A percentile compares a stretch with the other conserved stretches of the same genome.
phyloP scores from a whole-genome alignment of 2,329 filamentous ascomycete species.

The Penicillium sp. region DNA sequence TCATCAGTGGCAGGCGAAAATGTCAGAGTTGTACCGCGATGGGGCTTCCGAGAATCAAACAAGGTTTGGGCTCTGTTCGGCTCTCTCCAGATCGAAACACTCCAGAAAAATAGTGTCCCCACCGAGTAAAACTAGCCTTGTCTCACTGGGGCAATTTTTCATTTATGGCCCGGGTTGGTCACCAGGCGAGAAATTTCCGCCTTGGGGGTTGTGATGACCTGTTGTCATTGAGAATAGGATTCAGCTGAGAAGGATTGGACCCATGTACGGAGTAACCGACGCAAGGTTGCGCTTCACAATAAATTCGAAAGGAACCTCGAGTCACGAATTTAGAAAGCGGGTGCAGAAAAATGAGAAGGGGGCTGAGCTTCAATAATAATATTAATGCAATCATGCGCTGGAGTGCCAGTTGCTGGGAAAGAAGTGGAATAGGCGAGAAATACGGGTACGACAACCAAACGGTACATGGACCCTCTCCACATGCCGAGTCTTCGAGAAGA shows the following conservation, averaged over 20 bases:
- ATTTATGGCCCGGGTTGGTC: too few relatives aligned
- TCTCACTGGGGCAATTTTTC: not conserved
- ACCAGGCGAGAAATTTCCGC: not conserved
- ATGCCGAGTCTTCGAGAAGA: slow-evolving; percentile 3
- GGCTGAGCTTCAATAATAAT: too few relatives aligned
- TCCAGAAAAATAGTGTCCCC: slow-evolving; percentile 7
- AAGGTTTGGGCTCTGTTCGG: slow-evolving; percentile 9
- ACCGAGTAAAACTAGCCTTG: slow-evolving; percentile 2
- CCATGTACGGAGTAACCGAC: too few relatives aligned
- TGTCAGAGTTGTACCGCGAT: too few relatives aligned
- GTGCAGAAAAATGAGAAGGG: too few relatives aligned
- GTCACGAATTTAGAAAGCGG: too few relatives aligned
- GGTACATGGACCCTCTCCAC: slow-evolving; percentile 9
- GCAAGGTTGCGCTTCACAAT: too few relatives aligned
- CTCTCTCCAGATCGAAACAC: slow-evolving; percentile 14
- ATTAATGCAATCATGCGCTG: slow-evolving; percentile 6
- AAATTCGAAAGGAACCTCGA: too few relatives aligned
- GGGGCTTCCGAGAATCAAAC: slow-evolving; percentile 10
- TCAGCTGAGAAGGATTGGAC: too few relatives aligned
- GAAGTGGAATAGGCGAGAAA: slow-evolving; percentile 8
- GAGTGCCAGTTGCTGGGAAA: not conserved
- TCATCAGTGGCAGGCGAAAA: too few relatives aligned
- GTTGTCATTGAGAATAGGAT: too few relatives aligned
- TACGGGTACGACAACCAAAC: slow-evolving; percentile 14
- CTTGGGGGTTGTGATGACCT: not conserved